phyloP scores from a whole-genome alignment of 345 rosid species.

The Isatis tinctoria region DNA sequence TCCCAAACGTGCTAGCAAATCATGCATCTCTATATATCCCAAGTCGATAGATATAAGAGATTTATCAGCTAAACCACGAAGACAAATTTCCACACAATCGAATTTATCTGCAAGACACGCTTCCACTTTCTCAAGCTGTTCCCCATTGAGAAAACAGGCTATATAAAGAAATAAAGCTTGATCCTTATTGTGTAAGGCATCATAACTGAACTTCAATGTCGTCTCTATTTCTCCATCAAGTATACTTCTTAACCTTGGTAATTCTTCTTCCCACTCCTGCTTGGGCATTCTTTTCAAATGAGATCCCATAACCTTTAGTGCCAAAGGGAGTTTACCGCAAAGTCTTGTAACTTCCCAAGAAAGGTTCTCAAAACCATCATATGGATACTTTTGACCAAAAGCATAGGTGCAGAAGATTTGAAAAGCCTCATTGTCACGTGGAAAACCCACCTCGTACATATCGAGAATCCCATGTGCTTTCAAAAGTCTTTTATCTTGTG shows the following conservation, averaged over 20 bases:
- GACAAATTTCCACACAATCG: neutral
- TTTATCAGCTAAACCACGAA: conserved; percentile 15
- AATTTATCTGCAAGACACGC: neutral
- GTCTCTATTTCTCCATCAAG: conserved; percentile 13
- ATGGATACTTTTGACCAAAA: too few relatives aligned
- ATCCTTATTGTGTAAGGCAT: conserved; percentile 20
- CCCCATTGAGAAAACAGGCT: conserved; percentile 21
- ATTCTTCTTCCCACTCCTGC: conserved; percentile 15
- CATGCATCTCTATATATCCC: neutral
- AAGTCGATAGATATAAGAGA: neutral
- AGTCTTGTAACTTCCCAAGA: neutral
- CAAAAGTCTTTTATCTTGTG: too few relatives aligned
- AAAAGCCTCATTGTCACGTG: too few relatives aligned
- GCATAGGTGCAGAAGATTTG: too few relatives aligned
- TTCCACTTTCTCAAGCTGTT: too few relatives aligned
- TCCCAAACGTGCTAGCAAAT: neutral
- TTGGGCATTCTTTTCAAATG: neutral
- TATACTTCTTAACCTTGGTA: conserved; percentile 10
- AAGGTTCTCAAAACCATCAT: neutral
- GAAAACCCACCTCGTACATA: too few relatives aligned
- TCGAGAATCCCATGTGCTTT: too few relatives aligned
- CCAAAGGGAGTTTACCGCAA: conserved; percentile 30
- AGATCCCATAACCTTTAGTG: conserved; percentile 32
- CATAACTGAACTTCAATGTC: conserved; percentile 23
- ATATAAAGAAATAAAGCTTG: conserved; percentile 31